These are phyloP conservation scores for Ganoderma multipileum DNA, from an alignment of 1,284 basidiomycete species.

Conservation along the genomic window DNA sequence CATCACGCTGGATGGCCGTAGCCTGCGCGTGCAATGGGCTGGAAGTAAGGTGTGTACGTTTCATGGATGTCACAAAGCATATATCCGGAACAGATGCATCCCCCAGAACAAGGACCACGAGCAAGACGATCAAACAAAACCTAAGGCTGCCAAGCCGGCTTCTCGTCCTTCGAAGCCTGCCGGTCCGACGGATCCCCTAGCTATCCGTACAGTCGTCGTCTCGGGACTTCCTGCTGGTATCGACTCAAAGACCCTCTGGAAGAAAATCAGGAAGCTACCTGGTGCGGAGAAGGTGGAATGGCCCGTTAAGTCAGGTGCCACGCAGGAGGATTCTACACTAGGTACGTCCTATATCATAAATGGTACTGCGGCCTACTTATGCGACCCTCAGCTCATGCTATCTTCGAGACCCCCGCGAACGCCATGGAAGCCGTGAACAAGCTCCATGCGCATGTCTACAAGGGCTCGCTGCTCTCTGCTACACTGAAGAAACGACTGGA, in stretches of 20 bases:
- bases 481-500: conserved; percentile 91
- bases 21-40: conserved; percentile 82
- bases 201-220: conserved; percentile 83
- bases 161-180: conserved; percentile 44
- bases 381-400: conserved; percentile 66
- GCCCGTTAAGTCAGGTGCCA: conserved; percentile 59
- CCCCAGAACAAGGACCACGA: conserved; percentile 45
- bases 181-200: conserved; percentile 68
- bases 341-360: conserved; percentile 34
- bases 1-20: conserved; percentile 67
- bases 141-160: conserved; percentile 46
- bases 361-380: background rate
- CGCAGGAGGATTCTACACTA: conserved; percentile 48
- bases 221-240: conserved; percentile 76
- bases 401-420: conserved; percentile 77
- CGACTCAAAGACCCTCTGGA: conserved; percentile 84
- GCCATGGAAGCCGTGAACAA: conserved; percentile 82
- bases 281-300: conserved; percentile 78
- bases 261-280: conserved; percentile 83
- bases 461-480: conserved; percentile 87
- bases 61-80: background rate
- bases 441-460: conserved; percentile 94
- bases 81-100: background rate
- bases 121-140: conserved; percentile 27
- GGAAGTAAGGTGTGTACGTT: conserved; percentile 67